Evolutionary conservation across 345 rosid genomes (phyloP), one percentile per base, ranked within the genome.

Genomic region (Linum usitatissimum): DNA sequence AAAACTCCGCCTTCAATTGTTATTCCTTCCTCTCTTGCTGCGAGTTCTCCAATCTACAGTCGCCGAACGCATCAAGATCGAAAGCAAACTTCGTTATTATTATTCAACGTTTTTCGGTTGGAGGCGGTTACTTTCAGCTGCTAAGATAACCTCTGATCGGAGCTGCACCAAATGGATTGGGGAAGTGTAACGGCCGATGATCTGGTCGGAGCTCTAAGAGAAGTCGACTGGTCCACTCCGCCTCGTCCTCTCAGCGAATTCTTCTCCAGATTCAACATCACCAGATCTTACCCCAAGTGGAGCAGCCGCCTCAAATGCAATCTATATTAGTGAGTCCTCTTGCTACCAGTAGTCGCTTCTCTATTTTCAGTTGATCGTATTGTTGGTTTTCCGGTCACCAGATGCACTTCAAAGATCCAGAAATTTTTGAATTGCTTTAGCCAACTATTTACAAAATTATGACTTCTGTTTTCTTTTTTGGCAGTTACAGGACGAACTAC

Each of bases 231-330:
- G 62, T 59, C 62, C 9, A 4, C 40, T n/a, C 62, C 62, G 42
- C 62, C 62, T 14, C 62, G 62, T 14, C 62, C 39, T 9, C 18
- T 59, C 42, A 30, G 8, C 40, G 62, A 59, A 34, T 30, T 59
- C 42, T 30, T 59, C 45, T 30, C 62, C 62, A 59, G 31, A 34
- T 59, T 59, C 62, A 18, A 12, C 20, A 18, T 59, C 62, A 34
- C 45, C 34, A 39, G 62, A 6, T 59, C 62, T 18, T 31, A 30
- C 62, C 42, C 42, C 18, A 59, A 59, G 19, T 59, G 62, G 62
- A 59, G 18, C 62, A 59, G 62, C 42, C 62, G 62, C 62, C 62
- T 59, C 45, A 59, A 59, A 30, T 59, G 62, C 62, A 59, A 59
- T 34, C 62, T 59, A n/a, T 59, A 59, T 38, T 59, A 59, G 62